Conservation (phyloP, 2,329 filamentous ascomycete genomes). For the Aspergillus sp. region DNA sequence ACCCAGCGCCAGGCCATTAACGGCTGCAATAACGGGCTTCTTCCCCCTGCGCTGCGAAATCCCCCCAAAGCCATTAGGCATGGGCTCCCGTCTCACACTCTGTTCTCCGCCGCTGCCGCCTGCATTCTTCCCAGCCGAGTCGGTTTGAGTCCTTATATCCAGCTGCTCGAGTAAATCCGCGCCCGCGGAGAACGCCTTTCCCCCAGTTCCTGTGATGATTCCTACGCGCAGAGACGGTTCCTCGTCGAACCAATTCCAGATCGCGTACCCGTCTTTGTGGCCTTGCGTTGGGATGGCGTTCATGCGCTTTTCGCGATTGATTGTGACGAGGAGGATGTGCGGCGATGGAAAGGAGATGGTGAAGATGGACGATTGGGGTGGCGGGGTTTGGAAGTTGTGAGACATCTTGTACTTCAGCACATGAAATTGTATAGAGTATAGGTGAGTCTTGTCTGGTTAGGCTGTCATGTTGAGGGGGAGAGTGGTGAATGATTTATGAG, state of each 20-base stretch:
- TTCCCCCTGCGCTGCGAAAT: constrained; percentile 57
- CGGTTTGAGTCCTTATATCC: constrained; percentile 15
- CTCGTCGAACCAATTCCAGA: constrained; percentile 44
- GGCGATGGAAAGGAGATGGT: constrained; percentile 37
- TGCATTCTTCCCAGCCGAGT: constrained; percentile 11
- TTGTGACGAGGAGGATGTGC: constrained; percentile 46
- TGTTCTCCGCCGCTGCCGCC: constrained; percentile 6
- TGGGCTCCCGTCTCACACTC: constrained; percentile 25
- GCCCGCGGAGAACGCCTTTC: constrained; percentile 47
- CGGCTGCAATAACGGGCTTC: constrained; percentile 74
- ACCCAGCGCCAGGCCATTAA: constrained; percentile 75
- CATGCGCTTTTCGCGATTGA: constrained; percentile 40
- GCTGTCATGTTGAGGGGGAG: background rate
- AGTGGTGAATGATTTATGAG: too few species aligned
- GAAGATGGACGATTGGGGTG: constrained; percentile 3
- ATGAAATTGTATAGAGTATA: background rate
- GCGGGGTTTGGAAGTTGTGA: background rate
- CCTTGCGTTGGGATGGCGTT: constrained; percentile 42
- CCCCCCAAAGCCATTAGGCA: constrained; percentile 53
- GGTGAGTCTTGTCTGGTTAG: background rate
- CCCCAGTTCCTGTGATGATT: constrained; percentile 44
- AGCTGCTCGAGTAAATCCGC: constrained; percentile 45
- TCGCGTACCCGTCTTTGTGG: constrained; percentile 39
- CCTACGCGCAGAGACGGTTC: constrained; percentile 42
- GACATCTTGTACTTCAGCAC: background rate